Evolutionary conservation across 345 rosid species (phyloP).

Genomic region (Aegle marmelos): DNA sequence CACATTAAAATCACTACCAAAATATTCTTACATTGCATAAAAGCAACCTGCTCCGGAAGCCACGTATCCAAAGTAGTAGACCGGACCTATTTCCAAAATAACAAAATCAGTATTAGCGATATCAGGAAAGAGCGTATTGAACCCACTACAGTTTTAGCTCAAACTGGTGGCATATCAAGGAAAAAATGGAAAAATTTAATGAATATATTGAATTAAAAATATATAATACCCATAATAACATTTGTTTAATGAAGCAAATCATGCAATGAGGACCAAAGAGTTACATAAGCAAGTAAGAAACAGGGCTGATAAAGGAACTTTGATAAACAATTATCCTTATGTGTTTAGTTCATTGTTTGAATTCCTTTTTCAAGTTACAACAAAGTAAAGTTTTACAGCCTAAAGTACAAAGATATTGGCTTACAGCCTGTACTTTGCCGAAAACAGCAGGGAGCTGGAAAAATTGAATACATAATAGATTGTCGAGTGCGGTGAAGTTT

Average conservation of each 20-base stretch:
- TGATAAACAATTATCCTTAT: not conserved
- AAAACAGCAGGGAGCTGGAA: not conserved
- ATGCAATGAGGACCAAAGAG: not conserved
- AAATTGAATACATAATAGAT: not conserved
- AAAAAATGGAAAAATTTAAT: not conserved
- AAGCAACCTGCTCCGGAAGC: slow-evolving; percentile 93
- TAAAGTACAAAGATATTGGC: not conserved
- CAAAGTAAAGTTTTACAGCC: not conserved
- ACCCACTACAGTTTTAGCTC: not conserved
- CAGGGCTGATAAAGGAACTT: not conserved
- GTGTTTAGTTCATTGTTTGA: not conserved
- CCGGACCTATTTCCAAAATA: slow-evolving; percentile 67
- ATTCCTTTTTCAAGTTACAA: not conserved
- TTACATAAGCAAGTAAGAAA: not conserved
- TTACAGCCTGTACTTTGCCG: not conserved
- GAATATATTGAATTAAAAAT: not conserved
- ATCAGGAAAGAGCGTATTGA: not conserved
- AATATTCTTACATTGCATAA: slow-evolving; percentile 65
- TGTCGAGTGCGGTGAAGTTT: not conserved
- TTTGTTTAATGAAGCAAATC: no score
- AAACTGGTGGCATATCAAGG: not conserved
- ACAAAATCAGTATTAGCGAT: not conserved
- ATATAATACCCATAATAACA: not conserved
- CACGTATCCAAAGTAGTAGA: slow-evolving; percentile 75
- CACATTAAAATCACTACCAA: not conserved